A percentile compares a stretch with the other conserved stretches of the same genome.
Evolutionary conservation across 768 basidiomycete species (phyloP).

Genomic region (Tremella fuciformis): DNA sequence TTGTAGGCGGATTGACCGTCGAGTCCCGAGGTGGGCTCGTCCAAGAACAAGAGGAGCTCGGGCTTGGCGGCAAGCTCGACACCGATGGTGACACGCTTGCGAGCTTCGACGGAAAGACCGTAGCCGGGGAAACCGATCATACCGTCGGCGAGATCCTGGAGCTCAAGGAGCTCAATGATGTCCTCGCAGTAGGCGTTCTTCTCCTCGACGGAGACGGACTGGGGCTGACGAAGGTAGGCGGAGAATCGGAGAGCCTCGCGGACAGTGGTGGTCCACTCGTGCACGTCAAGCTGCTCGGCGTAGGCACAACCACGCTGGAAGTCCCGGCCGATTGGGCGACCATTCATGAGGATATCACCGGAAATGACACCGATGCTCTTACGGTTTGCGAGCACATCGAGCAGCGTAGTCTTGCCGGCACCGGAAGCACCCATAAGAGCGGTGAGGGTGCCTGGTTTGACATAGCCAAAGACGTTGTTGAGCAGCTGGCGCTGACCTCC

Average conservation of each 20-base stretch:
- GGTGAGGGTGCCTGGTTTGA: slow-evolving; percentile 64
- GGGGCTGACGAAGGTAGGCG: slow-evolving; percentile 72
- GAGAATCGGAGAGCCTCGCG: slow-evolving; percentile 78
- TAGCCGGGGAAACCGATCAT: slow-evolving; percentile 62
- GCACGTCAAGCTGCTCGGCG: slow-evolving; percentile 72
- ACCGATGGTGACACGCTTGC: slow-evolving; percentile 79
- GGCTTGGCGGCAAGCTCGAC: slow-evolving; percentile 86
- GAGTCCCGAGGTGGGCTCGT: slow-evolving; percentile 84
- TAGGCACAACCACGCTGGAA: slow-evolving; percentile 71
- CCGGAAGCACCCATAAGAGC: slow-evolving; percentile 53
- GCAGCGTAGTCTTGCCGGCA: slow-evolving; percentile 46
- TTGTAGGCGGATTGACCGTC: slow-evolving; percentile 53
- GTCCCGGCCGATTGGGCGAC: slow-evolving; percentile 57
- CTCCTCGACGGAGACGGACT: slow-evolving; percentile 62
- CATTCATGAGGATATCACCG: slow-evolving; percentile 68
- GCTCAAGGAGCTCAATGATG: slow-evolving; percentile 77
- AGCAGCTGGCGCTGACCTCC: slow-evolving; percentile 51
- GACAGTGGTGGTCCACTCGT: slow-evolving; percentile 71
- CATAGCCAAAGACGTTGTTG: slow-evolving; percentile 55
- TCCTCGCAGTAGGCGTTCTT: slow-evolving; percentile 70
- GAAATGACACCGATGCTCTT: slow-evolving; percentile 69
- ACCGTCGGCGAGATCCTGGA: slow-evolving; percentile 79
- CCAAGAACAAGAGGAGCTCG: slow-evolving; percentile 75
- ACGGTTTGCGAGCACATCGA: slow-evolving; percentile 66
- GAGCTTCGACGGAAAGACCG: slow-evolving; percentile 63